Conservation (phyloP, 176 grass and related monocot genomes). For the Juncus effusus region DNA sequence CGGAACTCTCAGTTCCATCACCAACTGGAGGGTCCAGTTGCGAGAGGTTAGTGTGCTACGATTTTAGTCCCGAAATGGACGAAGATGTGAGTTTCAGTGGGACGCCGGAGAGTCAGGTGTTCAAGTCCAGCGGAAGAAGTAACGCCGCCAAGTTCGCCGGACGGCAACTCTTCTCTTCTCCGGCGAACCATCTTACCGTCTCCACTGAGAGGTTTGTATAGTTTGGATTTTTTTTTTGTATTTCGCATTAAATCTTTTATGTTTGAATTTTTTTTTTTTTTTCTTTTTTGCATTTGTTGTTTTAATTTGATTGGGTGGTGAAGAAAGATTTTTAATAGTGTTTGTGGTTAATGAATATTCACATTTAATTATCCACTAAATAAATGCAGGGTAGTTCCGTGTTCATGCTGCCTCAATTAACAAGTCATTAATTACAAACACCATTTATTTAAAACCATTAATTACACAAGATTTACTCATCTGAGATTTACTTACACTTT, state of each 20-base stretch:
- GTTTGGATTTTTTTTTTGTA: not conserved
- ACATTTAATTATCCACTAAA: slow-evolving; percentile 1
- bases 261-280: too few species aligned
- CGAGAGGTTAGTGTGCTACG: slow-evolving; percentile 30
- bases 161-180: slow-evolving; percentile 55
- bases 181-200: slow-evolving; percentile 21
- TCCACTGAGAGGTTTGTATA: slow-evolving; percentile 35
- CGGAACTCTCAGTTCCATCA: slow-evolving; percentile 29
- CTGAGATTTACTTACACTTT: slow-evolving; percentile 16
- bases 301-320: not conserved
- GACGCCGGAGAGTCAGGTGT: slow-evolving; percentile 29
- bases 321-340: not conserved
- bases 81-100: not conserved
- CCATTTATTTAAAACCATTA: slow-evolving; percentile 10
- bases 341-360: not conserved
- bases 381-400: not conserved
- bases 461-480: slow-evolving; percentile 14
- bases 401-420: too few species aligned
- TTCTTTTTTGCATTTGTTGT: too few species aligned
- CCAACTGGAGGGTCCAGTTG: slow-evolving; percentile 19
- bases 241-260: not conserved
- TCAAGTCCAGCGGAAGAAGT: slow-evolving; percentile 42
- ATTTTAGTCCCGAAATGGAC: slow-evolving; percentile 27
- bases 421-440: too few species aligned
- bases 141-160: slow-evolving; percentile 7